Base-by-base conservation (phyloP, 2,329 filamentous ascomycete species). In the Boeremia lycopersici region DNA sequence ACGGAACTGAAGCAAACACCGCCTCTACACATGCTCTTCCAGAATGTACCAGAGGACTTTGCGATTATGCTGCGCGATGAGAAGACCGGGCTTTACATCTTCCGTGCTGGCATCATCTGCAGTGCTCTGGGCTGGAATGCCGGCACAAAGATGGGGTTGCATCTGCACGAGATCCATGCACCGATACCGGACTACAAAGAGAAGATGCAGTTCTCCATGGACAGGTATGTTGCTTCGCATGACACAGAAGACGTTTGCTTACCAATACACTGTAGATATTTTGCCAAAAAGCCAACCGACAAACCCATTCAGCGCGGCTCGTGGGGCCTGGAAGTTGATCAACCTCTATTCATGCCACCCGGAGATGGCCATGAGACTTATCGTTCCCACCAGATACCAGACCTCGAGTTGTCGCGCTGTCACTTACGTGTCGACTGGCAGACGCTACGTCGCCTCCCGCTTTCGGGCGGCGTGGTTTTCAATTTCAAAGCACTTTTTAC, bases 401-500 rank as follows among this genome's bases (percentile, higher is more conserved):
- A 78, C 17, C 77, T 93, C 6, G 76, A 75, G 0, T 68, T 86
- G 2, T 79, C 84, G 0, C 83, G 89, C 30, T 79, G 89, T 59
- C 78, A 88, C 57, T 78, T 96, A 1, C 84, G 91, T 4, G 90
- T 95, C 1, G 91, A 96, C 72, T 96, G 91, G 90, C 92, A 96
- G 74, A 96, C 91, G 0, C 77, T 96, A 4, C 85, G 91, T 1
- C 84, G 91, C 2, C 77, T 96, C 0, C 91, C 91, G 0, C 78
- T 96, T 0, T 91, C 88, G 0, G 90, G 84, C 0, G 88, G 83
- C 0, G 79, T 96, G 1, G 84, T 91, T 0, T 96, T 96, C 78
- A 96, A 95, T 73, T 96, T 93, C 83, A 96, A 93, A 69, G 90
- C 89, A 0, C 74, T 95, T 0, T 96, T 96, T 74, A 95, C 90